Evolutionary conservation across 495 filamentous ascomycete genomes (phyloP).

Genomic region (Lichenothelia convexa): DNA sequence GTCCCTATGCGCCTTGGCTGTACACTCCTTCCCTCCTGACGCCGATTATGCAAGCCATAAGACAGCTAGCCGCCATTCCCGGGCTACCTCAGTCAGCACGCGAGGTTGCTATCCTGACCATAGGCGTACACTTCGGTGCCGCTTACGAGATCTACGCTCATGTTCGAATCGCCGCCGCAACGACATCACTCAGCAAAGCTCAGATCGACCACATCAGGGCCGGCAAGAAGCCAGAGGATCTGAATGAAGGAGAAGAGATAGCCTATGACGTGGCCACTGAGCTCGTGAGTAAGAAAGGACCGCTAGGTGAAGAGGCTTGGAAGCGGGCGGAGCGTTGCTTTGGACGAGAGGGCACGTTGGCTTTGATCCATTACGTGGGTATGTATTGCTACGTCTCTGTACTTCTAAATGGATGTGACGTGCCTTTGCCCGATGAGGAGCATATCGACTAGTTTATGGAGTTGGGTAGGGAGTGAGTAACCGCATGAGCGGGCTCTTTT

Average conservation of each 20-base stretch:
- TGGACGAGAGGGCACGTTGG: too few relatives aligned
- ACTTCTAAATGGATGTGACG: too few relatives aligned
- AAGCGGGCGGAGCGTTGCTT: too few relatives aligned
- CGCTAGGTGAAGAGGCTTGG: slow-evolving; percentile 5
- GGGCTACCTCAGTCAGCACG: slow-evolving; percentile 5
- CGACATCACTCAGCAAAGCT: background rate
- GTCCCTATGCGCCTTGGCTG: too few relatives aligned
- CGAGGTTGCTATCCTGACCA: slow-evolving; percentile 8
- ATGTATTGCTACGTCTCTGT: too few relatives aligned
- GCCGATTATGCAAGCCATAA: too few relatives aligned
- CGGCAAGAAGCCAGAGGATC: slow-evolving; percentile 5
- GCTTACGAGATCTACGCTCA: slow-evolving; percentile 13
- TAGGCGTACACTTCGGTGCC: slow-evolving; percentile 6
- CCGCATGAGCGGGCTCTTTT: too few relatives aligned
- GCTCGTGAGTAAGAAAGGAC: slow-evolving; percentile 1
- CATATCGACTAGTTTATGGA: too few relatives aligned
- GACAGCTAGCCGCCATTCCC: background rate
- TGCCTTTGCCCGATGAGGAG: too few relatives aligned
- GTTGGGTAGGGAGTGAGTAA: too few relatives aligned
- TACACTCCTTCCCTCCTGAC: too few relatives aligned
- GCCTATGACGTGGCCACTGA: slow-evolving; percentile 9
- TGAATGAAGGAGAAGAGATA: slow-evolving; percentile 3
- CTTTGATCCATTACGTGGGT: too few relatives aligned
- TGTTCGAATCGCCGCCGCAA: slow-evolving; percentile 1
- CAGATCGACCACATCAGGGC: background rate